Evolutionary conservation across 306 rosid genomes (phyloP).

Genomic region (Sicyos baderoa): DNA sequence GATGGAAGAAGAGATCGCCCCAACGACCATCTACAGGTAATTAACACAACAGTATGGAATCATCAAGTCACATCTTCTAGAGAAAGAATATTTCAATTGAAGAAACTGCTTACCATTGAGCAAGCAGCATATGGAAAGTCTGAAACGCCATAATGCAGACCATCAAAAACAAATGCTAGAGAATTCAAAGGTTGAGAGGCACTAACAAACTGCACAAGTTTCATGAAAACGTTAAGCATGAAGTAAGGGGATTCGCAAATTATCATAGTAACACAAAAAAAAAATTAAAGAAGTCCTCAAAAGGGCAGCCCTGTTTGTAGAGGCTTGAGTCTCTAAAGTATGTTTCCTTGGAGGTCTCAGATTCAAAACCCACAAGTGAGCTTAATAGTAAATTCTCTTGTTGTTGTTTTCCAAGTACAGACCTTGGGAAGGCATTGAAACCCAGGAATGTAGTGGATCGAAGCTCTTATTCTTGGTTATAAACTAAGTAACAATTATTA

Average conservation of each 20-base stretch:
- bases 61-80: neutral
- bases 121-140: constrained; percentile 85
- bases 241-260: constrained; percentile 12
- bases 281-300: no score
- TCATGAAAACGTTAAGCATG: constrained; percentile 6
- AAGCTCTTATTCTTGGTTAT: no score
- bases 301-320: no score
- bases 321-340: no score
- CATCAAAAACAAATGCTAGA: constrained; percentile 78
- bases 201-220: constrained; percentile 52
- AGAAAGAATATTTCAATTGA: neutral
- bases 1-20: constrained; percentile 55
- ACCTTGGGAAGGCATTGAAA: no score
- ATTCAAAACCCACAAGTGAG: no score
- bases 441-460: no score
- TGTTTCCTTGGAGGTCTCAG: no score
- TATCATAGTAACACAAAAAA: neutral
- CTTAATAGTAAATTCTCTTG: no score
- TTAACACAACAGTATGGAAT: constrained; percentile 4
- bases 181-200: constrained; percentile 91
- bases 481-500: no score
- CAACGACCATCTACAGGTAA: constrained; percentile 52
- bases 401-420: no score
- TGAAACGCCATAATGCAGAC: constrained; percentile 87
- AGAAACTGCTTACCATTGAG: constrained; percentile 60